Evolutionary conservation across 257 asterid genomes (phyloP), one percentile per base, ranked within the genome.

Genomic region (Rhazya stricta): DNA sequence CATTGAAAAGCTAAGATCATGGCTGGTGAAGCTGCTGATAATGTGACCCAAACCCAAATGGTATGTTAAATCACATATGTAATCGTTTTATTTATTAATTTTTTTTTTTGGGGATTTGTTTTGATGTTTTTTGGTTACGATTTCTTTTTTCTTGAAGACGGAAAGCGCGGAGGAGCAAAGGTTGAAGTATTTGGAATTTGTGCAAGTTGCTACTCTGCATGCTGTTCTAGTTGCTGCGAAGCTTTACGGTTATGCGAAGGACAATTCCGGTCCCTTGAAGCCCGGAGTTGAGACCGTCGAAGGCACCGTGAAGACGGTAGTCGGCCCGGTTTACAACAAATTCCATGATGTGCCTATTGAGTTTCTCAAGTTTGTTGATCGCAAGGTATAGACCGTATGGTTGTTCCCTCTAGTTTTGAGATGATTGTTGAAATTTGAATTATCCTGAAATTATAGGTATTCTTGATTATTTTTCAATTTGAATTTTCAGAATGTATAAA

Each of bases 251-350:
- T 89, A 82, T 78, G 96, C 97, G 27, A 91, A 90, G 88, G 92
- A 89, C 74, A 91, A 87, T 41, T 88, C 97, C 1, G 98, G 98
- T 27, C 97, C 97, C 5, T 82, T 94, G 82, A 91, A 91, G 83
- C 89, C 94, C 74, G 84, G 98, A 9, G 94, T 94, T 51, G 81
- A 89, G 76, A 78, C 91, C 73, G 91, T 91, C 8, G 98, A 94
- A 88, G 94, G 90, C 76, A 91, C 96, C 36, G 98, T 94, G 30
- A 91, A 84, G 86, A 84, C 89, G 32, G 91, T 89, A 15, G 97
- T 91, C 5, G 89, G 90, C 39, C 96, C 97, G 36, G 96, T 93
- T 27, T 91, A 88, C 67, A 74, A 85, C 18, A 94, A 90, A 54
- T 89, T 65, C 62, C 91, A 87, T 30, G 88, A 73, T 61, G 85